Percentiles rank a stretch among this genome's conserved stretches.
phyloP scores from a whole-genome alignment of 164 flowering plant genomes.

The Annona squamosa region DNA sequence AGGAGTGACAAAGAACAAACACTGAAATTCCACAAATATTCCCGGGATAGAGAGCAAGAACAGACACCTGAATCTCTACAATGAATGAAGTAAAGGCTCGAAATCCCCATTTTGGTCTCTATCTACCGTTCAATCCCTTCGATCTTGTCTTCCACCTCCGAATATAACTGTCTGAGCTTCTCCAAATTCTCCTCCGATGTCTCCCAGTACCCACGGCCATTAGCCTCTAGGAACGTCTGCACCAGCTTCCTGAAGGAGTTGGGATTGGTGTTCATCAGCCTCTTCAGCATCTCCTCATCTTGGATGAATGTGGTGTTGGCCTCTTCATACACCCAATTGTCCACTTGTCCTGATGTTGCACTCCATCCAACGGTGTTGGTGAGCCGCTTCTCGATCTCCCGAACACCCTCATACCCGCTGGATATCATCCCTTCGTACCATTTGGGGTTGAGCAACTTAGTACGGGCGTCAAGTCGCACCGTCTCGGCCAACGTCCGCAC shows the following conservation, averaged over 20 bases:
- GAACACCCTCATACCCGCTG: conserved; percentile 92
- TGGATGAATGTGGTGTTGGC: conserved; percentile 90
- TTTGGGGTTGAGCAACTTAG: conserved; percentile 92
- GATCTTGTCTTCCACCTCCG: conserved; percentile 97
- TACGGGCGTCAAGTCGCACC: conserved; percentile 88
- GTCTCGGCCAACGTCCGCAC: conserved; percentile 94
- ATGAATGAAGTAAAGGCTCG: background rate
- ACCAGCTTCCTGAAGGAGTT: conserved; percentile 93
- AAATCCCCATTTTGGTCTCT: no score
- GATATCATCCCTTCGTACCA: conserved; percentile 99
- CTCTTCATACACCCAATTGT: conserved; percentile 98
- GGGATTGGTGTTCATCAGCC: conserved; percentile 88
- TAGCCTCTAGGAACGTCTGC: conserved; percentile 96
- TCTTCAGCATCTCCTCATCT: conserved; percentile 83
- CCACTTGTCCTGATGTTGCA: conserved; percentile 97
- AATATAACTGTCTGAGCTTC: conserved; percentile 73
- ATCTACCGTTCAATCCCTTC: conserved; percentile 76
- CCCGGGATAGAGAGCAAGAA: background rate
- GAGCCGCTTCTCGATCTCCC: conserved; percentile 92
- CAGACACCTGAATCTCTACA: background rate
- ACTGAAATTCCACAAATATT: no score
- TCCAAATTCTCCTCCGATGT: conserved; percentile 83
- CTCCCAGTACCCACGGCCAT: conserved; percentile 98
- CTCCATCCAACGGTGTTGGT: conserved; percentile 99
- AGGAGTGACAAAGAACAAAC: no score